Evolutionary conservation across 1,284 basidiomycete species (phyloP), one percentile per base, ranked within the genome.

Genomic region (Pseudozyma sp.): DNA sequence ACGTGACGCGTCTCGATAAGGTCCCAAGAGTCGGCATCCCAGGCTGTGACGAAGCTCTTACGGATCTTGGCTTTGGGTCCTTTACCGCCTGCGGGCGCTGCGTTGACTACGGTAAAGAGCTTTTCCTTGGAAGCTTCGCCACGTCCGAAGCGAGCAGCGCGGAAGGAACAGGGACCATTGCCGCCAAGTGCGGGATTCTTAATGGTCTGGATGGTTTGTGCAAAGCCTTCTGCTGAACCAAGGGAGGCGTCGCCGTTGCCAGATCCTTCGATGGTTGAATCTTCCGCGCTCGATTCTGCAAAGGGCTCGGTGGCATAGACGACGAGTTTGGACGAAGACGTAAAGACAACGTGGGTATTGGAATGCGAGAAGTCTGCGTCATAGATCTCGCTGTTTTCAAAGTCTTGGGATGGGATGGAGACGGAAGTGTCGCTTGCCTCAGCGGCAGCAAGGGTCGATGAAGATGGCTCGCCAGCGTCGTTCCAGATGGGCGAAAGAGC

Each of bases 1-100:
- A 84, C 77, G 52, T 78, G 67, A 18, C 82, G 69, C 16, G 80
- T 78, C 38, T 74, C 59, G 21, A 76, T 64, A 25, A 83, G 51
- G 13, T 76, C 70, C 82, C 82, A 83, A 4, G 76, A 67, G 14
- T 83, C 81, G 16, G 79, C 77, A 45, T 83, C 70, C 83, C 83
- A 84, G 10, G 77, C 70, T 19, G 71, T 75, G 31, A 84, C 62
- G 51, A 83, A 84, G 57, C 80, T 82, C 59, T 76, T 78, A 51
- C 82, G 76, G 34, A 69, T 66, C 76, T 82, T 83, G 18, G 72
- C 77, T 51, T 72, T 76, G 48, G 62, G 60, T 1, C 64, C 72
- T 52, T 58, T 67, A 40, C 70, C 72, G 18, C 59, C 64, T 12
- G 68, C 59, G 7, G 67, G 69, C 14, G 68, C 73, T 43, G 79